phyloP scores from a whole-genome alignment of 192 early-diverging fungal genomes.

The Endogone sp. region DNA sequence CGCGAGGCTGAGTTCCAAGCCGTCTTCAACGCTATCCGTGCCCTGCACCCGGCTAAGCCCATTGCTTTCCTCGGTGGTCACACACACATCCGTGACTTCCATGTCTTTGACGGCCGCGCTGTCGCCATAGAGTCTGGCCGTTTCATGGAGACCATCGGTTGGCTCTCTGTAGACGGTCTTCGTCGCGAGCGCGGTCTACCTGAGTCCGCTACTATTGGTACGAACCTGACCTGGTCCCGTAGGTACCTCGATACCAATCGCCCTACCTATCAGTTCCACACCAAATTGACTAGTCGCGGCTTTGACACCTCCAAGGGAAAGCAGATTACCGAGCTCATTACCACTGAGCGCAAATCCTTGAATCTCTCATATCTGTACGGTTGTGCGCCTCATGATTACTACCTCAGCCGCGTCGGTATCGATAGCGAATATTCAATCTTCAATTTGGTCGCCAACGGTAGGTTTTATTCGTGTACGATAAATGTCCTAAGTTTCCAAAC shows the following conservation, averaged over 20 bases:
- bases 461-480: neutral
- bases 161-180: conserved; percentile 36
- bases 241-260: conserved; percentile 53
- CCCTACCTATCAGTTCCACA: conserved; percentile 47
- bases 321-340: conserved; percentile 34
- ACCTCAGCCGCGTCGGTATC: conserved; percentile 30
- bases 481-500: neutral
- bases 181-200: neutral
- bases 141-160: conserved; percentile 55
- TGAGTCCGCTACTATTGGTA: neutral
- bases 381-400: conserved; percentile 50
- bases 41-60: conserved; percentile 39
- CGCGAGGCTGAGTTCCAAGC: conserved; percentile 35
- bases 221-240: conserved; percentile 38
- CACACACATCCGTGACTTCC: conserved; percentile 48
- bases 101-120: conserved; percentile 35
- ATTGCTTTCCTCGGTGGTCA: conserved; percentile 47
- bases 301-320: conserved; percentile 33
- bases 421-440: conserved; percentile 29
- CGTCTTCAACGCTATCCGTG: conserved; percentile 41
- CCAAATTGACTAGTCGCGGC: conserved; percentile 11
- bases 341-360: conserved; percentile 18
- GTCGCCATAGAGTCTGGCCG: conserved; percentile 42
- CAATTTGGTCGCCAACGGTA: conserved; percentile 27
- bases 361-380: conserved; percentile 33